Evolutionary conservation across 345 rosid species (phyloP), one percentile per base, ranked within the genome.

Genomic region (Sonneratia caseolaris): DNA sequence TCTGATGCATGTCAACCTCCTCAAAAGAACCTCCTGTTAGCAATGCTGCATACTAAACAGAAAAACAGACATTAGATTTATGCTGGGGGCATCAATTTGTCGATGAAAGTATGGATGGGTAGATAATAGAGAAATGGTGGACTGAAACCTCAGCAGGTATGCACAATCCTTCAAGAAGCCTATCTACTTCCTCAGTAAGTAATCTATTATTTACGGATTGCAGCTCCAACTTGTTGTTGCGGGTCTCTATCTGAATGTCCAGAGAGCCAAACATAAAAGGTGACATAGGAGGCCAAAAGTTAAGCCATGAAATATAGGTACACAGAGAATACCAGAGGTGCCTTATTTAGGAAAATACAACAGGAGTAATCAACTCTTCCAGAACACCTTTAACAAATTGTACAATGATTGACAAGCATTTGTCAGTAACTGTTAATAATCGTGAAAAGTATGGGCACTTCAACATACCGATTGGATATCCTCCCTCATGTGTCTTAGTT

Each of bases 401-500:
- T 21, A 55, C 18, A 49, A 16, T 7, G 59, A 65, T 65, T 36
- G 11, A 13, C 9, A 65, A 14, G 40, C 7, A 65, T 22, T 65
- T 69, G 14, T 37, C 14, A 3, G 5, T 37, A 22, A 19, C 47
- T 24, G 10, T 47, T 56, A 7, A 45, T 49, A 69, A 13, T 22
- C 47, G 14, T 45, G 53, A 47, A 7, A n/a, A 57, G 32, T 35
- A 62, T 62, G 38, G 38, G 66, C 37, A 24, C 10, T 15, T 27
- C 3, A 42, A 45, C 53, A 87, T 82, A 95, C 99, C 80, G 98
- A 95, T 69, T 89, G 94, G 78, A 95, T 92, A 70, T 92, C 99
- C 83, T 95, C 97, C 82, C 99, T 86, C 99, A 95, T 95, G 76
- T 95, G 99, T 83, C 99, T 91, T 72, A 95, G 93, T 83, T 95